Evolutionary conservation across 2,329 filamentous ascomycete species (phyloP), one percentile per base, ranked within the genome.

Genomic region (Lasiodiplodia sp.): DNA sequence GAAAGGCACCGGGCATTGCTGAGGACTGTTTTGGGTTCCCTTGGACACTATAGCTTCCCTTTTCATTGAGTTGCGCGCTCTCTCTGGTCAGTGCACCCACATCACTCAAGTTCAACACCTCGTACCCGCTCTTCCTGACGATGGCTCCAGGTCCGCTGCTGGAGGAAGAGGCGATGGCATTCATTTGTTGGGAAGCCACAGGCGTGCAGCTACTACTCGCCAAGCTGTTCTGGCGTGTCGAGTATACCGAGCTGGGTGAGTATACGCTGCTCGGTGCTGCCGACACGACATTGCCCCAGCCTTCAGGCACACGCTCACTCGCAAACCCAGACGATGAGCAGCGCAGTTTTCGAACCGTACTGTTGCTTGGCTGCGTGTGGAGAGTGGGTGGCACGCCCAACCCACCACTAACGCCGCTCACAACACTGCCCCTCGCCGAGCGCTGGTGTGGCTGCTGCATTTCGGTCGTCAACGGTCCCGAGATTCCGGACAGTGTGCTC

Each of bases 211-310:
- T 21, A n/a, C 44, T 53, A 37, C 60, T 52, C n/a, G 28, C 44
- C 44, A 64, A 14, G 63, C 79, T 81, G 11, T 80, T 71, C 47
- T 79, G 75, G 71, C 81, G 71, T 37, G 76, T 77, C 1, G 78
- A 80, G 53, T 82, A 83, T 21, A 81, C 73, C 0, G 81, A 83
- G n/a, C 66, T 68, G 16, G 66, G 66, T 21, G 63, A 57, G 21
- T 68, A 63, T 28, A 64, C 21, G 28, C 60, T 64, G 60, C 60
- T 64, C n/a, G 47, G n/a, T 12, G 28, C 28, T 10, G 28, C 31
- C 25, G 60, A 64, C 8, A 68, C 56, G 7, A 81, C 77, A 34
- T 73, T 77, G 4, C 78, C 80, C 80, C 80, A 82, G 60, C 69
- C 74, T n/a, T 72, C 73, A 16, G 79, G 79, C 3, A 81, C 72